Percentiles rank a stretch among this genome's conserved stretches.
Conservation (phyloP, 2,329 filamentous ascomycete species). For the Colletotrichum costaricense region DNA sequence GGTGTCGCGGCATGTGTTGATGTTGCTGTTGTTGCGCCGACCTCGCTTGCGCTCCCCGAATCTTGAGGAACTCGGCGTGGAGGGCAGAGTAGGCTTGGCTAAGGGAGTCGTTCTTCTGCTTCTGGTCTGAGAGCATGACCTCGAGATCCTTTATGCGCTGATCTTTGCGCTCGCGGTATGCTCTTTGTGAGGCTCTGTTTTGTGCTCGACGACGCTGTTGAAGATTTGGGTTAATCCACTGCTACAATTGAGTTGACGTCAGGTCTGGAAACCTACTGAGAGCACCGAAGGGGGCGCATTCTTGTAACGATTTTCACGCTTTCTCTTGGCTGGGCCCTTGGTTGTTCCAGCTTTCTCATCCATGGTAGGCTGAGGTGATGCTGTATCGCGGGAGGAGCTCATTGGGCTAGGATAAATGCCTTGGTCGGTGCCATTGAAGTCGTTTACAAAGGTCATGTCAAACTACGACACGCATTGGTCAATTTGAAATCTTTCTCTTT, state of each 20-base stretch:
- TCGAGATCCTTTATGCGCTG: constrained; percentile 74
- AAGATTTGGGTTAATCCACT: constrained; percentile 13
- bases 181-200: constrained; percentile 46
- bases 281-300: constrained; percentile 62
- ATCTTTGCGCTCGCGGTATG: constrained; percentile 52
- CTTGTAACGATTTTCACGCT: constrained; percentile 64
- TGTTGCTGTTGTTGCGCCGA: constrained; percentile 6
- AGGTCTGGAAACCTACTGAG: constrained; percentile 50
- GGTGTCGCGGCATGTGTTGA: constrained; percentile 29
- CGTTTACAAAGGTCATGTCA: constrained; percentile 38
- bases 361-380: constrained; percentile 31
- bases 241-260: neutral
- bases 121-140: constrained; percentile 62
- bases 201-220: constrained; percentile 45
- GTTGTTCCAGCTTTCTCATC: constrained; percentile 25
- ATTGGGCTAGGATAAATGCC: constrained; percentile 48
- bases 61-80: constrained; percentile 55
- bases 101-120: constrained; percentile 66
- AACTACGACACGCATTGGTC: constrained; percentile 27
- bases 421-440: constrained; percentile 40
- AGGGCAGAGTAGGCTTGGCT: constrained; percentile 64
- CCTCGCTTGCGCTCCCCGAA: constrained; percentile 39
- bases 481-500: neutral
- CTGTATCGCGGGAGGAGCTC: constrained; percentile 37
- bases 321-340: constrained; percentile 57